Base-by-base conservation (phyloP, 1,284 basidiomycete genomes). In the Sporisorium iseilematis-ciliati region DNA sequence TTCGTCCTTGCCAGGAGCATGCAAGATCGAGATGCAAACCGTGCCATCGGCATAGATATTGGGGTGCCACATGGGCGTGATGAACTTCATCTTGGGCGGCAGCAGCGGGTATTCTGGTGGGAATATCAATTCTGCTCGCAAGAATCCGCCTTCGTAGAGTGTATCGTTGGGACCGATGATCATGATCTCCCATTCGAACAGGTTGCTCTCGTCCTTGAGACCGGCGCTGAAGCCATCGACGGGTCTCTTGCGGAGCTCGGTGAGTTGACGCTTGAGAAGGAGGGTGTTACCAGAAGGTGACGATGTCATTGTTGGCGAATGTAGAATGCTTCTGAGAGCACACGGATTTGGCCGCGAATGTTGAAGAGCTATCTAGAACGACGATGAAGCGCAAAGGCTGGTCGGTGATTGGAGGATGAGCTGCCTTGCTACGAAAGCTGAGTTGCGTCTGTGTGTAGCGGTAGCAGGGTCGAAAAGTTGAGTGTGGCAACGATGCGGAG, bases 1-100 rank as follows among this genome's bases (percentile, higher is more conserved):
- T 86, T 98, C 93, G 86, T 99, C 97, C 66, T 96, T 93, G 52
- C 95, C 96, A 2, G 97, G 97, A 40, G 93, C 91, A 84, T 99
- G 96, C 93, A 99, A 88, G 82, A 99, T 98, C 42, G 96, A 98
- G 68, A 99, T 93, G 87, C 96, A 99, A 58, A 98, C 93, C 46
- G 89, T 90, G 25, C 95, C 94, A 85, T 94, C 92, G 21, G 90
- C 83, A 84, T 98, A 99, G 51, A 85, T 93, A 86, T 97, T 99
- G 14, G 97, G 96, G 87, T 99, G 96, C 96, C 96, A 98, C 95
- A 99, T 98, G 68, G 91, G 91, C 6, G 95, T 95, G 74, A 92
- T 89, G 85, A 99, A 99, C 61, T 90, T 90, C 93, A 99, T 94
- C 90, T 93, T 96, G 41, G 96, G 96, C 20, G 96, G 96, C 41